Percentiles rank a stretch among this genome's conserved stretches.
These are phyloP conservation scores for Chytriomyces hyalinus DNA, from an alignment of 192 early-diverging fungal genomes.

Conservation along the genomic window DNA sequence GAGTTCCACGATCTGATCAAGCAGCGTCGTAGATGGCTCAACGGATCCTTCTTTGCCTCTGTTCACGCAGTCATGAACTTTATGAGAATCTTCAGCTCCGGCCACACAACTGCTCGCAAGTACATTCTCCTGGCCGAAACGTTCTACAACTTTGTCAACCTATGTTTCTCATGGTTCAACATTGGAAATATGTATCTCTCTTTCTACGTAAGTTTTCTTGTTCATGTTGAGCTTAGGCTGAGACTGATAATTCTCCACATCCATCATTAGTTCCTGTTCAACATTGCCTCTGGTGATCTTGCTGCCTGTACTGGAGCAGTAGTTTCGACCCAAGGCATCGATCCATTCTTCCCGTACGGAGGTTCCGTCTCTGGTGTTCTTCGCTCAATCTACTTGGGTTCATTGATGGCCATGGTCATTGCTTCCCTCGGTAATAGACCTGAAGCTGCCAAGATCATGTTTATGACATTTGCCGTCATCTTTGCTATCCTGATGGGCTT, in stretches of 20 bases:
- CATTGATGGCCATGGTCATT: conserved; percentile 84
- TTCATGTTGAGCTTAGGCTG: background rate
- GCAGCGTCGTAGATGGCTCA: conserved; percentile 95
- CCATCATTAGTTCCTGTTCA: conserved; percentile 29
- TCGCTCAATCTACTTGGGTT: conserved; percentile 77
- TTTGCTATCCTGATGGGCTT: conserved; percentile 89
- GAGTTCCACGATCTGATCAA: conserved; percentile 90
- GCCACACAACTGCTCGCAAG: conserved; percentile 76
- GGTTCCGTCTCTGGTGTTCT: conserved; percentile 72
- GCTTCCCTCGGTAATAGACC: conserved; percentile 94
- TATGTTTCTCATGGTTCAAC: conserved; percentile 91
- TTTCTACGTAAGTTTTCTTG: conserved; percentile 20
- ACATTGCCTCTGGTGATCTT: conserved; percentile 1
- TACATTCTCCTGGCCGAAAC: conserved; percentile 78
- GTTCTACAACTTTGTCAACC: conserved; percentile 77
- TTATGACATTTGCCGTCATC: conserved; percentile 73
- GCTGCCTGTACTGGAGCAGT: conserved; percentile 17
- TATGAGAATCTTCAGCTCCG: conserved; percentile 76
- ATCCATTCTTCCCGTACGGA: conserved; percentile 28
- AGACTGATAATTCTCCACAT: background rate
- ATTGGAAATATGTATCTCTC: conserved; percentile 60
- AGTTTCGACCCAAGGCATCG: background rate
- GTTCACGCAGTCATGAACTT: conserved; percentile 84
- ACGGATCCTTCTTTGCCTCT: conserved; percentile 93
- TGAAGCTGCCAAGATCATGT: conserved; percentile 84